phyloP scores from a whole-genome alignment of 306 rosid genomes.

The Cyclanthera cordifolia region DNA sequence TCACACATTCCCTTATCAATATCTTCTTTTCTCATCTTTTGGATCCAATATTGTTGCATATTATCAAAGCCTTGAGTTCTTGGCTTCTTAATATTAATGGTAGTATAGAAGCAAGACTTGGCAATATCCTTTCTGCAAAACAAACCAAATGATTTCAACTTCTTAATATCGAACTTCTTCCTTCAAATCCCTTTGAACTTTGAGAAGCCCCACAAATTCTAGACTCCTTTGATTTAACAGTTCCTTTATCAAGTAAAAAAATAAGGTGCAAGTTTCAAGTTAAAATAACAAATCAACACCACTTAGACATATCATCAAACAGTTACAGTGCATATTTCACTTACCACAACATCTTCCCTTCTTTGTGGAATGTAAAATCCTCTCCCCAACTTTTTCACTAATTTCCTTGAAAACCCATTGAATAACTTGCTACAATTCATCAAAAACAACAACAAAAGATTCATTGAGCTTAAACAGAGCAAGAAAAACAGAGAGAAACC shows the following conservation, averaged over 20 bases:
- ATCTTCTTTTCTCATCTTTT: conserved; percentile 62
- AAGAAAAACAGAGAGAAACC: background rate
- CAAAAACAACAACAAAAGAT: background rate
- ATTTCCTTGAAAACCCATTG: conserved; percentile 39
- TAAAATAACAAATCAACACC: conserved; percentile 4
- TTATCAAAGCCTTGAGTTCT: conserved; percentile 21
- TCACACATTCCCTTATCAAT: conserved; percentile 25
- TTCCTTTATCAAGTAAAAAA: conserved; percentile 35
- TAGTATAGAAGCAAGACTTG: conserved; percentile 39
- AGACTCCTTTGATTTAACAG: conserved; percentile 18
- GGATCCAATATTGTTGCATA: conserved; percentile 18
- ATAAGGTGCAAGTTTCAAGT: background rate
- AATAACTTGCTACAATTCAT: conserved; percentile 37
- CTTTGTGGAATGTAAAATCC: conserved; percentile 21
- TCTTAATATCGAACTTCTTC: conserved; percentile 29
- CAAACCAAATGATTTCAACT: conserved; percentile 28
- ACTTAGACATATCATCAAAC: background rate
- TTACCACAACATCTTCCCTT: conserved; percentile 35
- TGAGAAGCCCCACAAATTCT: conserved; percentile 19
- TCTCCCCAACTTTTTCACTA: conserved; percentile 29
- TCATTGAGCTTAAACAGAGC: conserved; percentile 8
- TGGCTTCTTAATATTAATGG: conserved; percentile 30
- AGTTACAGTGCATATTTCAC: conserved; percentile 10
- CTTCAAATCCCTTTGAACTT: conserved; percentile 21
- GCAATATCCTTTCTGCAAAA: conserved; percentile 40